These are phyloP conservation scores for Pyrenochaeta sp. DNA, from an alignment of 2,329 filamentous ascomycete species.

Conservation along the genomic window DNA sequence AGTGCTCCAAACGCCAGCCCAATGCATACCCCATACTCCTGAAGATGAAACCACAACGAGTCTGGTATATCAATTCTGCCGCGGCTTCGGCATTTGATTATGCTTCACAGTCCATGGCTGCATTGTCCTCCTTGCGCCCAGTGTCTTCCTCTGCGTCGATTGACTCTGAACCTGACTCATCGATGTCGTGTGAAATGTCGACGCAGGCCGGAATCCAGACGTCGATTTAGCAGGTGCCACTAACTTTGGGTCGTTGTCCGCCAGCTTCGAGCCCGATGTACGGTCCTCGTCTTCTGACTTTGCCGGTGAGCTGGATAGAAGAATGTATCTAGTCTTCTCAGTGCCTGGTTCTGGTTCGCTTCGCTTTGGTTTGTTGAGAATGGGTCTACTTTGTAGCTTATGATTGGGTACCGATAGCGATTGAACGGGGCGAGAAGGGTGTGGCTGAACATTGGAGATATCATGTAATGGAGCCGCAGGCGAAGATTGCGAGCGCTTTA, in stretches of 20 bases:
- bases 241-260: no score
- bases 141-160: slow-evolving; percentile 53
- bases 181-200: slow-evolving; percentile 56
- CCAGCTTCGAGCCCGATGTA: no score
- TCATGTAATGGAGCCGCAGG: slow-evolving; percentile 37
- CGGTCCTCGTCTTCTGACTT: slow-evolving; percentile 35
- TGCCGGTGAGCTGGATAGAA: slow-evolving; percentile 55
- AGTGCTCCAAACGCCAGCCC: background rate
- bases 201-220: slow-evolving; percentile 45
- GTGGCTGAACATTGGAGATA: slow-evolving; percentile 42
- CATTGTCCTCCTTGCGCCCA: slow-evolving; percentile 61
- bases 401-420: slow-evolving; percentile 35
- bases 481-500: slow-evolving; percentile 33
- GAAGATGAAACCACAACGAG: background rate
- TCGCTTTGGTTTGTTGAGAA: slow-evolving; percentile 41
- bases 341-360: slow-evolving; percentile 28
- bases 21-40: background rate
- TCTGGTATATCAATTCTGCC: slow-evolving; percentile 15
- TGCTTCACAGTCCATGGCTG: slow-evolving; percentile 59
- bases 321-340: slow-evolving; percentile 56
- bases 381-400: slow-evolving; percentile 45
- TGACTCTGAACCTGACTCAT: slow-evolving; percentile 42
- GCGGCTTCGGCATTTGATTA: slow-evolving; percentile 41
- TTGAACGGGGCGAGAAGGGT: slow-evolving; percentile 26
- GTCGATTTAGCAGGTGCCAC: background rate